Percentiles rank a stretch among this genome's conserved stretches.
These are phyloP conservation scores for Jatropha multifida DNA, from an alignment of 441 rosid species.

Conservation along the genomic window DNA sequence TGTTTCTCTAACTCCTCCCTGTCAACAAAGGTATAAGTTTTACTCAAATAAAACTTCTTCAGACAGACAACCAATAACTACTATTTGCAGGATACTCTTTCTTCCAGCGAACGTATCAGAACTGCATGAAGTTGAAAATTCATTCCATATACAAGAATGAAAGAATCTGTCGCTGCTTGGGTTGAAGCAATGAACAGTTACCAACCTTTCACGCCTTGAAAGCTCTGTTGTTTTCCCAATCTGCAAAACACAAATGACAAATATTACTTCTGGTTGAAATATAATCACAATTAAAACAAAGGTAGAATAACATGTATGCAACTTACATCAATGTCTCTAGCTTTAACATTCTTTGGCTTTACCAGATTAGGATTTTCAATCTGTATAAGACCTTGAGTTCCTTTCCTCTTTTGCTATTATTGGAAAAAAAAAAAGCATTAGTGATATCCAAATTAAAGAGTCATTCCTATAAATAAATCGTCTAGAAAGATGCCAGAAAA, in stretches of 20 bases:
- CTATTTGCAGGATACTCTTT: not conserved
- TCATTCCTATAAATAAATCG: not conserved
- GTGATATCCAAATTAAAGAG: not conserved
- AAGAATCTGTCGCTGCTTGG: not conserved
- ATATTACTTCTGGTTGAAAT: slow-evolving; percentile 4
- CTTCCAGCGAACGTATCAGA: not conserved
- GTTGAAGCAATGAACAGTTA: not conserved
- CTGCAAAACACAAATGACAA: slow-evolving; percentile 33
- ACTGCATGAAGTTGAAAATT: not conserved
- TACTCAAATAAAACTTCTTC: slow-evolving; percentile 4
- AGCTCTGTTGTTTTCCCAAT: slow-evolving; percentile 77
- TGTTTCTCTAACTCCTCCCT: slow-evolving; percentile 98
- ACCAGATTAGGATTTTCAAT: slow-evolving; percentile 85
- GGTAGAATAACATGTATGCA: slow-evolving; percentile 2
- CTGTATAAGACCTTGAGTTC: slow-evolving; percentile 75
- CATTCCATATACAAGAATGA: not conserved
- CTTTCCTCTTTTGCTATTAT: slow-evolving; percentile 70
- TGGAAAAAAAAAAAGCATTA: not conserved
- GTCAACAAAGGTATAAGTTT: slow-evolving; percentile 16
- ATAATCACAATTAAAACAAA: not conserved
- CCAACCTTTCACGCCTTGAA: slow-evolving; percentile 95
- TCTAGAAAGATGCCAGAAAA: not conserved
- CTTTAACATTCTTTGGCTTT: slow-evolving; percentile 73
- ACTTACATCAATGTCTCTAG: slow-evolving; percentile 83
- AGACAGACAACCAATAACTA: not conserved